phyloP scores from a whole-genome alignment of 2,329 filamentous ascomycete genomes.

The Colletotrichum sp. region DNA sequence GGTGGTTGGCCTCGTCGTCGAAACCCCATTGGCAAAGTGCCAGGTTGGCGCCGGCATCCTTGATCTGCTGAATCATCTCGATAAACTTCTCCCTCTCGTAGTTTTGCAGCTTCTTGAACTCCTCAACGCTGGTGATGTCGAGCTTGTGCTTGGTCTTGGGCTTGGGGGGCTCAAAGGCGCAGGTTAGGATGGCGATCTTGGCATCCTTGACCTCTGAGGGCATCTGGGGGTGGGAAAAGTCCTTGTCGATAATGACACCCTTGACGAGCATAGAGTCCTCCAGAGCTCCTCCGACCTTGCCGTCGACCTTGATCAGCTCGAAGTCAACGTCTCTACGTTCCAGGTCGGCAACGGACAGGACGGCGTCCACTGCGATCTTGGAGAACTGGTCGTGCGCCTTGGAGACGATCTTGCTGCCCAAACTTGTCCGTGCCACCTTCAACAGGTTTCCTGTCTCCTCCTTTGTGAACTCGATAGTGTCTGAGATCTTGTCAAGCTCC shows the following conservation, averaged over 20 bases:
- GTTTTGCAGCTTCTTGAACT: conserved; percentile 96
- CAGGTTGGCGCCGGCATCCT: conserved; percentile 94
- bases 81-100: conserved; percentile 97
- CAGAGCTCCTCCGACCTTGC: conserved; percentile 92
- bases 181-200: conserved; percentile 96
- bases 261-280: conserved; percentile 96
- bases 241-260: conserved; percentile 98
- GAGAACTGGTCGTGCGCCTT: conserved; percentile 99
- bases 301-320: conserved; percentile 98
- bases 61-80: conserved; percentile 99
- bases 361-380: conserved; percentile 95
- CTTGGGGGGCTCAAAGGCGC: conserved; percentile 98
- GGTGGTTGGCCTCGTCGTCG: conserved; percentile 97
- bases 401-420: conserved; percentile 99
- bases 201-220: conserved; percentile 92
- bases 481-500: conserved; percentile 91
- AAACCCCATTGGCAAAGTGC: conserved; percentile 99
- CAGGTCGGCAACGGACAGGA: conserved; percentile 93
- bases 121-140: conserved; percentile 94
- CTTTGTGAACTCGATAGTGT: conserved; percentile 84
- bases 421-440: conserved; percentile 92
- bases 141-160: conserved; percentile 99
- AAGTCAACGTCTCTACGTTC: conserved; percentile 98
- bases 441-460: conserved; percentile 84
- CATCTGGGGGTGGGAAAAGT: conserved; percentile 99